Base-by-base conservation (phyloP, 2,329 filamentous ascomycete species). In the Alternaria triticimaculans region DNA sequence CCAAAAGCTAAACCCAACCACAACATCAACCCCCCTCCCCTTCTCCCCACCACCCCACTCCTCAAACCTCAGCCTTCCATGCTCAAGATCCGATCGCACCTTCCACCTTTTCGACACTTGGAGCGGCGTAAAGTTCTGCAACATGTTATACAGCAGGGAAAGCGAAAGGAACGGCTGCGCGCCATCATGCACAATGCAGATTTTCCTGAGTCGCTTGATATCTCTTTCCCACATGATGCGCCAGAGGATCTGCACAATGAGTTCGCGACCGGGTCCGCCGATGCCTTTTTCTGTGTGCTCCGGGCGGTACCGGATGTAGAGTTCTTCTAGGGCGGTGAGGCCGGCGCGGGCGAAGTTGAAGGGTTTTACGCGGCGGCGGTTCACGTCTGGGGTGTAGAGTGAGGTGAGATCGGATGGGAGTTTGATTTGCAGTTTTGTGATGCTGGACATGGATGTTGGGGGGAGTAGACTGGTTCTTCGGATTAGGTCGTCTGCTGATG, bases 111-210 rank as follows among this genome's bases (percentile, higher is more conserved):
- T 58, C 37, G 63, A 63, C 30, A 43, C 28, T 6, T 43, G 43
- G 10, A 62, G 45, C 50, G 57, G 54, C 8, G 23, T 50, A 23
- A 56, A 65, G 5, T 51, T 58, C 23, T 54, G 14, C 46, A 69
- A 56, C 49, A 60, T 60, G 1, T 45, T 53, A 15, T 57, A 10
- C 7, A 57, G 12, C 49, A 62, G n/a, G 3, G 58, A 30, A 15
- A 63, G 50, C 11, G 58, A 51, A 43, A 64, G 30, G 58, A 46
- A 20, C 3, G 50, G 60, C 58, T 67, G 44, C 10, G 57, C 30
- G 1, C 64, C 61, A 37, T 66, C 60, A 30, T 73, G 70, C 5
- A 70, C 62, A 21, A 71, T 43, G n/a, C 67, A 63, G 2, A 72
- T 65, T 12, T 63, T 71, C 0, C 25, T 58, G 11, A 73, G 51